Conservation (phyloP, 2,329 filamentous ascomycete species). For the Cladosporium sp. region DNA sequence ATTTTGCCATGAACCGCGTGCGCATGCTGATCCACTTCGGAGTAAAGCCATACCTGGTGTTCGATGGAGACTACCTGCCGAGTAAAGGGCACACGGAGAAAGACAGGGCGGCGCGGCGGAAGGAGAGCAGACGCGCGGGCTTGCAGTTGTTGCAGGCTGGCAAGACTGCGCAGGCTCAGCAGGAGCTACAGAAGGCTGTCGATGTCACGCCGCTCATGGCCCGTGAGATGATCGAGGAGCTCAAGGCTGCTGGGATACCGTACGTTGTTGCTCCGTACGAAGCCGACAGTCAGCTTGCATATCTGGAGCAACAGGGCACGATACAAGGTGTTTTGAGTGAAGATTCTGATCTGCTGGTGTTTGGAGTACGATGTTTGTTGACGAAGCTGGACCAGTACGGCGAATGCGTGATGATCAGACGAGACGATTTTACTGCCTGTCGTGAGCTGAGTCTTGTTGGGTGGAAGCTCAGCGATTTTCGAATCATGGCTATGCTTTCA, state of each 20-base stretch:
- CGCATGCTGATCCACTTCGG: slow-evolving; percentile 93
- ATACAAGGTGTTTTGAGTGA: slow-evolving; percentile 90
- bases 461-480: slow-evolving; percentile 89
- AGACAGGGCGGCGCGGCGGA: slow-evolving; percentile 70
- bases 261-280: slow-evolving; percentile 97
- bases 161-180: slow-evolving; percentile 74
- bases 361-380: slow-evolving; percentile 84
- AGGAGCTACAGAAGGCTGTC: slow-evolving; percentile 90
- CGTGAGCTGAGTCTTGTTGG: slow-evolving; percentile 85
- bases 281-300: slow-evolving; percentile 94
- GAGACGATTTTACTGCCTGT: slow-evolving; percentile 83
- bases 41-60: slow-evolving; percentile 90
- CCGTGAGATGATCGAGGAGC: slow-evolving; percentile 81
- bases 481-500: slow-evolving; percentile 93
- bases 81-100: slow-evolving; percentile 88
- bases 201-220: slow-evolving; percentile 98
- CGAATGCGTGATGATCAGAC: slow-evolving; percentile 87
- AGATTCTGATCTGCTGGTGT: slow-evolving; percentile 93
- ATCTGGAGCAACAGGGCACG: slow-evolving; percentile 81
- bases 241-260: slow-evolving; percentile 75
- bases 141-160: slow-evolving; percentile 79
- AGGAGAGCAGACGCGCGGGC: slow-evolving; percentile 73
- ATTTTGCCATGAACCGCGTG: slow-evolving; percentile 86
- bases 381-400: slow-evolving; percentile 95
- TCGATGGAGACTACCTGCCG: slow-evolving; percentile 92